A percentile compares a stretch with the other conserved stretches of the same genome.
Evolutionary conservation across 441 rosid species (phyloP).

Genomic region (Viola pubescens): DNA sequence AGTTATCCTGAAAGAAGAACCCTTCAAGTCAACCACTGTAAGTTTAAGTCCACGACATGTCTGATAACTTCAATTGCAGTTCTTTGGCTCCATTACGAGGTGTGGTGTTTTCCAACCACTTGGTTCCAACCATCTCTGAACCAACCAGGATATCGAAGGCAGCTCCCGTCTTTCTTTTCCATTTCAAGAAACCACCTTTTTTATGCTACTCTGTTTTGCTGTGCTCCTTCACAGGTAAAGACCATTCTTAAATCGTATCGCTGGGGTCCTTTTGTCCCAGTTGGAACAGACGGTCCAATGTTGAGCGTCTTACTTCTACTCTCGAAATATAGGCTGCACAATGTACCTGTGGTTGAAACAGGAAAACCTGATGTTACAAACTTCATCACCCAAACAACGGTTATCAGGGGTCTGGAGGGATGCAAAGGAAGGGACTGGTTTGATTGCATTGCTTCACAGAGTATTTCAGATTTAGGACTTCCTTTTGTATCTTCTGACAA

Average conservation of each 20-base stretch:
- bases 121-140: too few relatives aligned
- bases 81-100: too few relatives aligned
- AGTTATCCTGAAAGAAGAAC: slow-evolving; percentile 74
- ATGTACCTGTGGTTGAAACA: slow-evolving; percentile 67
- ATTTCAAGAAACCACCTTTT: background rate
- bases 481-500: slow-evolving; percentile 64
- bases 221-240: slow-evolving; percentile 43
- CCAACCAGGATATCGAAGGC: background rate
- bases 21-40: slow-evolving; percentile 80
- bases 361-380: slow-evolving; percentile 62
- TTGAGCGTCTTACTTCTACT: slow-evolving; percentile 71
- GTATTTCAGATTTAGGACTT: slow-evolving; percentile 69
- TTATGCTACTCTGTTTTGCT: background rate
- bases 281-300: slow-evolving; percentile 68
- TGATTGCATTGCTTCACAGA: slow-evolving; percentile 49
- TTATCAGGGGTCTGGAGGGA: slow-evolving; percentile 68
- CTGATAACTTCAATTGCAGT: too few relatives aligned
- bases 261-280: slow-evolving; percentile 78
- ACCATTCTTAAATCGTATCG: slow-evolving; percentile 64
- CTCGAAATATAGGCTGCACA: slow-evolving; percentile 72
- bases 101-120: too few relatives aligned
- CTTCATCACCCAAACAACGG: slow-evolving; percentile 78
- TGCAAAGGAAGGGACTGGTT: slow-evolving; percentile 94
- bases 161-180: background rate
- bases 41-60: slow-evolving; percentile 11